Base-by-base conservation (phyloP, 805 yeast species). In the Ogataea paraovalis region DNA sequence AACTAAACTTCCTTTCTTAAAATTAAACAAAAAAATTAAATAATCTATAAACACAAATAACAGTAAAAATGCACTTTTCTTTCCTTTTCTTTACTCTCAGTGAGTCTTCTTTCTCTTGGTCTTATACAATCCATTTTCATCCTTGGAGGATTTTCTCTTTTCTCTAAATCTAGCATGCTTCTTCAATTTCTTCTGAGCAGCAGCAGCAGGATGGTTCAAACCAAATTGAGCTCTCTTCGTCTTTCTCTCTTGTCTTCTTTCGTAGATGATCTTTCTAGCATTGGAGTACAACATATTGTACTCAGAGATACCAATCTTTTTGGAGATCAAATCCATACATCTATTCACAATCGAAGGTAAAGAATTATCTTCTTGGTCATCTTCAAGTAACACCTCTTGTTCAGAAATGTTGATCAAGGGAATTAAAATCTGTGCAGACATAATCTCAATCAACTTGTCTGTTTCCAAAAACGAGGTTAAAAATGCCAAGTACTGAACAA, bases 91-190 rank as follows among this genome's bases (percentile, higher is more conserved):
- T 30, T 42, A 47, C 38, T 42, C 32, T 45, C 46, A 41, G 8
- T 42, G 41, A 8, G 49, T 51, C 50, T 58, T 72, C 64, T 75
- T 81, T 60, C 76, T 81, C 64, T 82, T 87, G 13, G 82, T 71
- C 54, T 78, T 85, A 58, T 85, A 87, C 55, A 71, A 80, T 0
- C 96, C 96, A 61, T 79, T 85, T 27, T 79, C 91, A 60, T 87
- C 95, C 64, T 79, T 85, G 44, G 78, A 81, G 43, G 74, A 80
- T 61, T 78, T 85, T 65, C 96, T 78, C 72, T 84, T 87, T 52
- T 86, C 94, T 63, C 91, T 80, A 25, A 79, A 76, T 57, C 83
- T 78, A 34, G 75, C 80, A 68, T 91, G 95, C 64, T 86, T 87
- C 67, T 74, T 83, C 59, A 87, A 60, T 68, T 85, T 87, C 65